Percentiles rank a stretch among this genome's conserved stretches.
Conservation (phyloP, 176 grass and related monocot genomes). For the Avena sativa region DNA sequence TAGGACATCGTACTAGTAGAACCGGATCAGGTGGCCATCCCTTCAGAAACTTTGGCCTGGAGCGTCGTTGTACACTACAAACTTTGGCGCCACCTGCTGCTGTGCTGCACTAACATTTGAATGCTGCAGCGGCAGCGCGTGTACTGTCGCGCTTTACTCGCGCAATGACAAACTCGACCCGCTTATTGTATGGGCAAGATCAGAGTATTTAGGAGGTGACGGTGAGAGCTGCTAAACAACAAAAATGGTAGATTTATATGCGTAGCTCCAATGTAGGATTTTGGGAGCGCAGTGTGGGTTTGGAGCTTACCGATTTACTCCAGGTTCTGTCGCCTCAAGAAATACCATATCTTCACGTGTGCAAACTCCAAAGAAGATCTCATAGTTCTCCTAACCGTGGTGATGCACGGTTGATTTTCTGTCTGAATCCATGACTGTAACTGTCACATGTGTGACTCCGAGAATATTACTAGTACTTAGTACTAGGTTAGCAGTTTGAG, state of each 20-base stretch:
- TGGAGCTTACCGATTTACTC: neutral
- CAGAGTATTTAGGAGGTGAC: neutral
- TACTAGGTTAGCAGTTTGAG: neutral
- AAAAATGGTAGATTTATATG: neutral
- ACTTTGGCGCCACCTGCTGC: neutral
- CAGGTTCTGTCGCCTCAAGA: neutral
- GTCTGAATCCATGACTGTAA: neutral
- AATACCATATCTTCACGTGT: neutral
- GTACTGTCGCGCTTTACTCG: conserved; percentile 34
- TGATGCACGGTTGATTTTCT: neutral
- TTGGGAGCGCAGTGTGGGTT: neutral
- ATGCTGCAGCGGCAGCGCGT: conserved; percentile 30
- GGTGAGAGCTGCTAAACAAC: conserved; percentile 34
- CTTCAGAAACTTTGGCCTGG: conserved; percentile 11
- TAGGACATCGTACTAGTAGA: neutral
- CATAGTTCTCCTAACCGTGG: neutral
- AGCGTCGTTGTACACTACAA: neutral
- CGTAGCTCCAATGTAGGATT: conserved; percentile 15
- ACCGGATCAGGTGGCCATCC: conserved; percentile 31
- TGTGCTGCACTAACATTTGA: conserved; percentile 19
- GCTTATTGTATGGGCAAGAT: conserved; percentile 3
- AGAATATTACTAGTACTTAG: neutral
- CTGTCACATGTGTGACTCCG: neutral
- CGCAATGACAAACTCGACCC: conserved; percentile 29
- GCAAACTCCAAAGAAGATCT: neutral